Conservation (phyloP, 257 asterid species). For the Nicotiana knightiana region DNA sequence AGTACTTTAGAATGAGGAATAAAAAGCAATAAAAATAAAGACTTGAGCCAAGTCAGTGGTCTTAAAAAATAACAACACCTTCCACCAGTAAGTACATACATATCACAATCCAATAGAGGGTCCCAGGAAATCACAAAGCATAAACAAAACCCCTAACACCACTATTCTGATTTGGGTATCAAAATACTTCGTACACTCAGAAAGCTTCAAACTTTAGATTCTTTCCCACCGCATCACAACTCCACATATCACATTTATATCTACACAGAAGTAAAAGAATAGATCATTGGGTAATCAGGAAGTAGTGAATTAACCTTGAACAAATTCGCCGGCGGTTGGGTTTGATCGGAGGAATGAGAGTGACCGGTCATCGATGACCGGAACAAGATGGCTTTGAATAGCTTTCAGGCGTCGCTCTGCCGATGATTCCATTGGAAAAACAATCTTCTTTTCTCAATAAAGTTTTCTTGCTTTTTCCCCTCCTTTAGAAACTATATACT, state of each 20-base stretch:
- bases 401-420: slow-evolving; percentile 70
- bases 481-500: background rate
- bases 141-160: background rate
- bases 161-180: background rate
- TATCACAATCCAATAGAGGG: background rate
- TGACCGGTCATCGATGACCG: slow-evolving; percentile 32
- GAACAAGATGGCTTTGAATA: slow-evolving; percentile 56
- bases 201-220: background rate
- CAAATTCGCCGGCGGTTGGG: slow-evolving; percentile 60
- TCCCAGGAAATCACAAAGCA: background rate
- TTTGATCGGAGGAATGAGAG: slow-evolving; percentile 35
- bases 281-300: background rate
- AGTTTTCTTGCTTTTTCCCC: background rate
- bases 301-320: slow-evolving; percentile 33
- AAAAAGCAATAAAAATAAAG: background rate
- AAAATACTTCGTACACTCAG: background rate
- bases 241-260: background rate
- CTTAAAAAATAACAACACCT: background rate
- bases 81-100: background rate
- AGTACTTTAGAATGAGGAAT: background rate
- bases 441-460: background rate
- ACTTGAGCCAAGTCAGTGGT: background rate
- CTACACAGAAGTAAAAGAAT: background rate
- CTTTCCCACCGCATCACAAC: background rate
- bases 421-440: slow-evolving; percentile 38